Conservation (phyloP, 2,329 filamentous ascomycete species). For the Neocucurbitaria cava region DNA sequence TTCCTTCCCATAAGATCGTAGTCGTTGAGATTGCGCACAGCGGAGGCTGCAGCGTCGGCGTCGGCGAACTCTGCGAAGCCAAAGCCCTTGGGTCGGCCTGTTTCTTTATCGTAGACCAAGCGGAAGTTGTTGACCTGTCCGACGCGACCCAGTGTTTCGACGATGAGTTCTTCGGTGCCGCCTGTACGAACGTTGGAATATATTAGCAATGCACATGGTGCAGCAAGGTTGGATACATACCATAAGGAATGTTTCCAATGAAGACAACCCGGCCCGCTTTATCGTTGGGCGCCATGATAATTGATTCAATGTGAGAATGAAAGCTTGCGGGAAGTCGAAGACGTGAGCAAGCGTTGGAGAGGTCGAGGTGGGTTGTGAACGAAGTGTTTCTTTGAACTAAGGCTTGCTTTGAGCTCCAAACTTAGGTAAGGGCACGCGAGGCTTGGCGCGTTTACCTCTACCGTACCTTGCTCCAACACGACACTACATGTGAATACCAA, state of each 20-base stretch:
- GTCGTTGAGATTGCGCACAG: constrained; percentile 94
- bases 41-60: constrained; percentile 87
- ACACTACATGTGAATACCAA: too few species aligned
- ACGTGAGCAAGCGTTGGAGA: background rate
- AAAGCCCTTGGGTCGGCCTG: constrained; percentile 92
- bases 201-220: constrained; percentile 15
- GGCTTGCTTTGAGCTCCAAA: background rate
- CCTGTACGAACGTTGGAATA: constrained; percentile 67
- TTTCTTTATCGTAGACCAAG: constrained; percentile 94
- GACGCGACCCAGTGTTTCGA: constrained; percentile 88
- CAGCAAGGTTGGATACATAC: constrained; percentile 53
- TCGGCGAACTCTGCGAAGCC: constrained; percentile 97
- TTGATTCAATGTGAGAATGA: background rate
- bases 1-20: constrained; percentile 95
- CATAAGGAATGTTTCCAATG: constrained; percentile 86
- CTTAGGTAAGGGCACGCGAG: constrained; percentile 9
- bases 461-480: background rate
- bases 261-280: constrained; percentile 81
- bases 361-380: background rate
- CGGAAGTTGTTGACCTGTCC: constrained; percentile 92
- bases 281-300: constrained; percentile 57
- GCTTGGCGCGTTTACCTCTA: constrained; percentile 5
- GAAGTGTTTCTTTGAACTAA: constrained; percentile 6
- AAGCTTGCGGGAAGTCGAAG: background rate
- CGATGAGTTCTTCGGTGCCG: constrained; percentile 94